Evolutionary conservation across 352 stramenopile genomes (phyloP).

Genomic region (Globisporangium abappressorium): DNA sequence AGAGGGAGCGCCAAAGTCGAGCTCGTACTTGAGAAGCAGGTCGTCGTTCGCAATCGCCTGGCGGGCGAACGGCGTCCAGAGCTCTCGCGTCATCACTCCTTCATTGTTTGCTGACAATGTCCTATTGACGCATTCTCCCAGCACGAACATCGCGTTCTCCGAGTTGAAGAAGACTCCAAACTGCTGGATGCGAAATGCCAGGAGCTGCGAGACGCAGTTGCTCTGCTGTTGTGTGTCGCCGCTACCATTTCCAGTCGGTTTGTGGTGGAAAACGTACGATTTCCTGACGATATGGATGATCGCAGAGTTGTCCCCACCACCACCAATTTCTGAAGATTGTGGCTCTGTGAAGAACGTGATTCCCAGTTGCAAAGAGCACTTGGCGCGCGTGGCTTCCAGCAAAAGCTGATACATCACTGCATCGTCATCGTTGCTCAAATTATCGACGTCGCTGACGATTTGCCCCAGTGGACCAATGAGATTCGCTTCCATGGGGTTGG

Average conservation of each 20-base stretch:
- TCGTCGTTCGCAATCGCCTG: conserved; percentile 20
- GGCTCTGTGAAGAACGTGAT: neutral
- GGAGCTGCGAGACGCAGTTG: conserved; percentile 11
- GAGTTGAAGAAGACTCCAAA: conserved; percentile 36
- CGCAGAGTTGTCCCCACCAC: neutral
- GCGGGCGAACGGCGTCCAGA: conserved; percentile 29
- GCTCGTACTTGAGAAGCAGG: conserved; percentile 27
- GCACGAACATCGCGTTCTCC: conserved; percentile 22
- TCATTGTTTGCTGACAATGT: neutral
- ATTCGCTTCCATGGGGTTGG: neutral
- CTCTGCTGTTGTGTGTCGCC: neutral
- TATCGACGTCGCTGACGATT: neutral
- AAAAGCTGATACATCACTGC: conserved; percentile 20
- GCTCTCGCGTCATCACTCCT: conserved; percentile 3
- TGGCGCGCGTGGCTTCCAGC: conserved; percentile 19
- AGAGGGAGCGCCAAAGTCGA: conserved; percentile 11
- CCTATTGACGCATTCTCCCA: neutral
- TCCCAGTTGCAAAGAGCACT: conserved; percentile 17
- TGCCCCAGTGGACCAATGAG: neutral
- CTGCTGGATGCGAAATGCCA: conserved; percentile 23
- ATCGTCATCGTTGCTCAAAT: conserved; percentile 19
- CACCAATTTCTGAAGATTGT: neutral
- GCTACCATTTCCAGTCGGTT: conserved; percentile 14
- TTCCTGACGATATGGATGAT: conserved; percentile 28
- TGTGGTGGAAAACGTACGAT: conserved; percentile 36